Base-by-base conservation (phyloP, 352 stramenopile genomes). In the Pythium scleroteichum region DNA sequence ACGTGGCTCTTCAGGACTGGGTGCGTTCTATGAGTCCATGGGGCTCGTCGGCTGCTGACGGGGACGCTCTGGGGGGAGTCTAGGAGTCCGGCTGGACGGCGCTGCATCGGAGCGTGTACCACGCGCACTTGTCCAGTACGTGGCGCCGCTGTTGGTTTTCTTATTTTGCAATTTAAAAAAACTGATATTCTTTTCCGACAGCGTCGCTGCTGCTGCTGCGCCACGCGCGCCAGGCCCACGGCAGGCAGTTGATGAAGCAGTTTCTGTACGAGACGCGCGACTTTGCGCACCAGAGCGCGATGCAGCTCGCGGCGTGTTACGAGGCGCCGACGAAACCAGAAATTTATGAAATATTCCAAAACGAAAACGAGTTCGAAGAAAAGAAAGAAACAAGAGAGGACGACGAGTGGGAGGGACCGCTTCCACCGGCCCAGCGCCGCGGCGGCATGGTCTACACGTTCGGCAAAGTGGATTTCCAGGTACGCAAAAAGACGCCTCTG, bases 71-170 rank as follows among this genome's bases (percentile, higher is more conserved):
- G 23, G 26, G 16, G 8, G 40, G 26, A 7, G 51, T 62, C 51
- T 63, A 94, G 82, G 85, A 94, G 68, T 94, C 85, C 49, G 81
- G 85, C 27, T 94, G 84, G 78, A 92, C 85, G 22, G 76, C 85
- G 19, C 58, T 94, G 54, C 85, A 94, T 58, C 82, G 82, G 35
- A 88, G 78, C 67, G 48, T 88, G 12, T 88, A 90, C 46, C 66
- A 90, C 23, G 72, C 80, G 27, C 79, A 79, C 54, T 66, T 94
- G 27, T 78, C 78, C 42, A 88, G 81, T 92, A 70, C 61, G 76
- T 80, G 8, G 20, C 16, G 29, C 19, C 12, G 39, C 26, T 49
- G 46, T 33, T 64, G 26, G 22, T 54, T 61, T 13, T n/a, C n/a
- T n/a, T n/a, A n/a, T n/a, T n/a, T n/a, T n/a, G n/a, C n/a, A n/a